Percentiles rank a stretch among this genome's conserved stretches.
phyloP scores from a whole-genome alignment of 495 filamentous ascomycete species.

The Lasiosphaeria hispida region DNA sequence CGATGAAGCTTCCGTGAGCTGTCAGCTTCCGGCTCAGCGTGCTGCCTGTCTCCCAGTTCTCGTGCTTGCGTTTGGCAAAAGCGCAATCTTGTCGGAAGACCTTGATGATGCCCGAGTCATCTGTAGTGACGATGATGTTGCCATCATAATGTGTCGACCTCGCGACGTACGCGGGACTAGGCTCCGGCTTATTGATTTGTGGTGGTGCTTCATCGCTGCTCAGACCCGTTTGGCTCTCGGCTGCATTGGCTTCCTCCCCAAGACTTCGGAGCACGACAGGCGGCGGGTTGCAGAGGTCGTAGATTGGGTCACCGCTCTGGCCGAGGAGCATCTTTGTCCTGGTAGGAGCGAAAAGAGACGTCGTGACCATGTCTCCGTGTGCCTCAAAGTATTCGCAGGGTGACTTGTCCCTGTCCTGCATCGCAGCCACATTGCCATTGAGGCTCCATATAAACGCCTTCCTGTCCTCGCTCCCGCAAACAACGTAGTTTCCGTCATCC shows the following conservation, averaged over 20 bases:
- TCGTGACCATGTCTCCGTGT: constrained; percentile 83
- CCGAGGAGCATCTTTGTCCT: constrained; percentile 74
- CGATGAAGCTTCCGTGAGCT: constrained; percentile 36
- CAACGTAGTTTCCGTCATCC: constrained; percentile 82
- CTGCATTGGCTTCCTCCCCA: constrained; percentile 53
- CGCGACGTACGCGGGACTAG: constrained; percentile 63
- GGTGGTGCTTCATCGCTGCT: constrained; percentile 27
- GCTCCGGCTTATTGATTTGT: constrained; percentile 43
- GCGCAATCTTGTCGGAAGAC: constrained; percentile 95
- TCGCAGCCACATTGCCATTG: constrained; percentile 45
- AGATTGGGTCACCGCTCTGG: constrained; percentile 84
- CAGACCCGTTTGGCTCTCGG: constrained; percentile 28
- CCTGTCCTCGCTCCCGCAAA: constrained; percentile 91
- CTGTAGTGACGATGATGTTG: constrained; percentile 90
- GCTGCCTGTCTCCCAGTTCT: constrained; percentile 68
- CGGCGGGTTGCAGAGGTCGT: constrained; percentile 93
- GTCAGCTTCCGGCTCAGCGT: constrained; percentile 72
- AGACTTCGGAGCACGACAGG: constrained; percentile 78
- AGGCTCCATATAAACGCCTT: constrained; percentile 87
- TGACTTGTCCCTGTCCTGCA: constrained; percentile 72
- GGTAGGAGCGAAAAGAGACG: constrained; percentile 78
- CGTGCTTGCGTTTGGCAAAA: constrained; percentile 53
- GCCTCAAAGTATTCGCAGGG: constrained; percentile 87
- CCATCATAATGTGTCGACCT: constrained; percentile 75
- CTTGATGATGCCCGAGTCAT: constrained; percentile 85